A percentile compares a stretch with the other conserved stretches of the same genome.
phyloP scores from a whole-genome alignment of 208 protist genomes.

The Leishmania lainsoni region DNA sequence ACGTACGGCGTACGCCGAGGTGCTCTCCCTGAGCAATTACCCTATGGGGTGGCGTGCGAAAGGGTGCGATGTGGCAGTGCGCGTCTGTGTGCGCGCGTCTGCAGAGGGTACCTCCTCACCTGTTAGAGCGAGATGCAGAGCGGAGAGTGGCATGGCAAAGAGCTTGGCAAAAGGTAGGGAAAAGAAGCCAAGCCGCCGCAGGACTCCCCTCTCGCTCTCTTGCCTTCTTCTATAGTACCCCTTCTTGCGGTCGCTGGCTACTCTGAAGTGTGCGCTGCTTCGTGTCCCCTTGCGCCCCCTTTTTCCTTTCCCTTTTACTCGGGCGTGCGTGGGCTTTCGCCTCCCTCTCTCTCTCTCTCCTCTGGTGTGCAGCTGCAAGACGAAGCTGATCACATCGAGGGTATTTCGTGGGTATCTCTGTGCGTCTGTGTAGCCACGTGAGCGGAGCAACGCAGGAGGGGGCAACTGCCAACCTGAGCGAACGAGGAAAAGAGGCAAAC shows the following conservation, averaged over 20 bases:
- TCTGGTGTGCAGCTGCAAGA: too few relatives aligned
- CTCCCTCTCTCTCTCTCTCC: too few relatives aligned
- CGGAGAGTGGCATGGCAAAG: background rate
- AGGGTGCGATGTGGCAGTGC: background rate
- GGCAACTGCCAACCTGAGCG: too few relatives aligned
- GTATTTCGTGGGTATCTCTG: background rate
- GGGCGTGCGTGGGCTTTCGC: too few relatives aligned
- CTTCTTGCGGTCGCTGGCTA: background rate
- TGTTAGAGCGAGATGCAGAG: background rate
- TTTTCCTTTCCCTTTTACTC: too few relatives aligned
- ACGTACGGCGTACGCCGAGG: background rate
- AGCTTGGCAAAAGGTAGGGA: background rate
- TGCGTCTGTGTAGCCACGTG: background rate
- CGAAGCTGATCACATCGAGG: background rate
- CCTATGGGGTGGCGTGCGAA: background rate
- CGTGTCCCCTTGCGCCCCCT: too few relatives aligned
- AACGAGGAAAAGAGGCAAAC: background rate
- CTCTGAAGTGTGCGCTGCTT: conserved; percentile 6
- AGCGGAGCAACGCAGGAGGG: background rate
- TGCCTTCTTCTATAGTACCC: background rate
- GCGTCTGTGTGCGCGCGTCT: background rate
- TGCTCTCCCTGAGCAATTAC: background rate
- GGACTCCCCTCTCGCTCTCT: background rate
- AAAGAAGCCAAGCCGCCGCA: too few relatives aligned
- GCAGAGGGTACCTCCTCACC: background rate